Evolutionary conservation across 1,284 basidiomycete species (phyloP).

Genomic region (Austroboletus novae-zelandiae): DNA sequence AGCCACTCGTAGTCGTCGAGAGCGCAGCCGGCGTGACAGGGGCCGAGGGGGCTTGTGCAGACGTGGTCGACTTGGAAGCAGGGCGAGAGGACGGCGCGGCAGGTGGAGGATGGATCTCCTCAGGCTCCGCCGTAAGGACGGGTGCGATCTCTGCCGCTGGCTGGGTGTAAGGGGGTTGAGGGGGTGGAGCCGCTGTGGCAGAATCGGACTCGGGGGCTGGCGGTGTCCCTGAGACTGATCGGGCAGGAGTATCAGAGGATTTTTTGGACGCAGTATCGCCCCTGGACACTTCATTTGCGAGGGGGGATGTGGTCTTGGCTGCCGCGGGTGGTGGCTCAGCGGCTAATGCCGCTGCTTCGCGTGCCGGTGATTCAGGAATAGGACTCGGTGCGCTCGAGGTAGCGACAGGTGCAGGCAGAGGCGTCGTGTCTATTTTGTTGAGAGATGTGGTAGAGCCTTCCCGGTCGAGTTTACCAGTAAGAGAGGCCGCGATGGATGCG

Average conservation of each 20-base stretch:
- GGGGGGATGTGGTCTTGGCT: slow-evolving; percentile 29
- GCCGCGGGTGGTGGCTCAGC: slow-evolving; percentile 23
- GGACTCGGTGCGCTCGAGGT: slow-evolving; percentile 41
- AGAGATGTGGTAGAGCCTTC: slow-evolving; percentile 30
- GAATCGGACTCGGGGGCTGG: slow-evolving; percentile 11
- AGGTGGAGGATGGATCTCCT: slow-evolving; percentile 19
- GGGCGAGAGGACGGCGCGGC: slow-evolving; percentile 12
- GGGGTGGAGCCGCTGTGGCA: slow-evolving; percentile 12
- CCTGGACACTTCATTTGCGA: slow-evolving; percentile 23
- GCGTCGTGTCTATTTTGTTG: slow-evolving; percentile 27
- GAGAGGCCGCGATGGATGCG: slow-evolving; percentile 23
- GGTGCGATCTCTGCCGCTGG: slow-evolving; percentile 8
- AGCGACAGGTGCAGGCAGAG: slow-evolving; percentile 14
- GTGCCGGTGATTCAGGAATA: slow-evolving; percentile 54
- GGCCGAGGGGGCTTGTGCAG: slow-evolving; percentile 15
- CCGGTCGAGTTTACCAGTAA: slow-evolving; percentile 28
- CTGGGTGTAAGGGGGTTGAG: slow-evolving; percentile 2
- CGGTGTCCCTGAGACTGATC: slow-evolving; percentile 24
- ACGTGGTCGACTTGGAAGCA: slow-evolving; percentile 18
- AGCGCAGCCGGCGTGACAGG: slow-evolving; percentile 25
- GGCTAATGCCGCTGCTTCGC: slow-evolving; percentile 43
- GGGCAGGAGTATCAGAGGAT: slow-evolving; percentile 9
- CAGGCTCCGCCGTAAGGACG: slow-evolving; percentile 29
- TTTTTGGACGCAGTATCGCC: slow-evolving; percentile 14
- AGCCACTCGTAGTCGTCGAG: slow-evolving; percentile 1